phyloP scores from a whole-genome alignment of 2,329 filamentous ascomycete genomes.

The Amauroascus verrucosus region DNA sequence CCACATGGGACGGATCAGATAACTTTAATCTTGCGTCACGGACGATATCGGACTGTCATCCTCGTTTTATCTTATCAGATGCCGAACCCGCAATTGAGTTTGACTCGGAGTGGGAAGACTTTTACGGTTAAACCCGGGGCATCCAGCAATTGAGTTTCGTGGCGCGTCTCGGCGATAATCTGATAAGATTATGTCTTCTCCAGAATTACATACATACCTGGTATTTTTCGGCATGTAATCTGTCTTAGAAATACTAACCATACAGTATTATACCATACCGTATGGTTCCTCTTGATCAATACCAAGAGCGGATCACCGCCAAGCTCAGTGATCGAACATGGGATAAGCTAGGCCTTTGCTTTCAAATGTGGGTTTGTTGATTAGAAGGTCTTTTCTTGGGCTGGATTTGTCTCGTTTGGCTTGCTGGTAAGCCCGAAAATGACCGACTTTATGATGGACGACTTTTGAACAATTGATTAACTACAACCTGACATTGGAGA shows the following conservation, averaged over 20 bases:
- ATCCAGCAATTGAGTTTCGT: background rate
- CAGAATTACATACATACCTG: background rate
- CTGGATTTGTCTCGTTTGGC: background rate
- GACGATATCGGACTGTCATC: background rate
- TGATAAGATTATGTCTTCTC: constrained; percentile 2
- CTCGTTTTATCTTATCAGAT: constrained; percentile 7
- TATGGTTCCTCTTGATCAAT: background rate
- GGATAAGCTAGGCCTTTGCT: background rate
- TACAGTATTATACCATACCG: background rate
- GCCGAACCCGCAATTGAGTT: background rate
- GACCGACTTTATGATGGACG: background rate
- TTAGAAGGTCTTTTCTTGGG: background rate
- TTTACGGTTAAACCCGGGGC: constrained; percentile 1
- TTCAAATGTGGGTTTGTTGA: background rate
- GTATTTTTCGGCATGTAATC: background rate
- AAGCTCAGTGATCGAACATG: background rate
- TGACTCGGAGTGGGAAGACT: background rate
- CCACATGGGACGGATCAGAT: constrained; percentile 8
- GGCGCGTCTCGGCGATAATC: constrained; percentile 7
- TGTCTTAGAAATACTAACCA: background rate
- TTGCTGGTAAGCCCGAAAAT: background rate
- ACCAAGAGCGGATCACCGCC: background rate
- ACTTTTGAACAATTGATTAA: background rate
- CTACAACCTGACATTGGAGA: background rate
- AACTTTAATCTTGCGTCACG: constrained; percentile 2